Percentiles rank a stretch among this genome's conserved stretches.
These are phyloP conservation scores for Kentomonas sorsogonicus DNA, from an alignment of 208 protist species.

Conservation along the genomic window DNA sequence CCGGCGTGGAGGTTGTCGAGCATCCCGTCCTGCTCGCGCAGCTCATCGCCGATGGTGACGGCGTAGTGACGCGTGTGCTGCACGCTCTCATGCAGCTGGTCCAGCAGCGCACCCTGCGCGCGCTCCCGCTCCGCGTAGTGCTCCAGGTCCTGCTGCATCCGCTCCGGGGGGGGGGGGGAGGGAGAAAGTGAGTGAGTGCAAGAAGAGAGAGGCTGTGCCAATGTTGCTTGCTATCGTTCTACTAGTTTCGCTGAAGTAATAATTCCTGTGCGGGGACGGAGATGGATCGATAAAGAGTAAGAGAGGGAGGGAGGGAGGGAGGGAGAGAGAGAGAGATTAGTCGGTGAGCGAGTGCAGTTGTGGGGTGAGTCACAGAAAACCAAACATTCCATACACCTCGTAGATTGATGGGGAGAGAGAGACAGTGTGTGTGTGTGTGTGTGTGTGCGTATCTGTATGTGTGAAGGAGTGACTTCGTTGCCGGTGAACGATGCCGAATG, in stretches of 20 bases:
- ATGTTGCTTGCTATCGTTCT: not conserved
- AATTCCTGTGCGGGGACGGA: not conserved
- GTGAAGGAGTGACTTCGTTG: slow-evolving; percentile 4
- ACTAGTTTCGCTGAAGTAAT: not conserved
- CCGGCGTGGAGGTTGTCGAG: slow-evolving; percentile 54
- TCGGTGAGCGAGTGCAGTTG: not conserved
- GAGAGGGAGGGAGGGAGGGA: not conserved
- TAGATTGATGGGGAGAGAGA: slow-evolving; percentile 17
- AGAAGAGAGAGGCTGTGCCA: no score
- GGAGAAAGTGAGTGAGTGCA: not conserved
- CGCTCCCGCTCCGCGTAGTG: slow-evolving; percentile 23
- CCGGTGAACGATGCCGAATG: not conserved
- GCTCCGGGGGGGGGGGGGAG: not conserved
- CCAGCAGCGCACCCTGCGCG: slow-evolving; percentile 71
- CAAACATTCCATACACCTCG: not conserved
- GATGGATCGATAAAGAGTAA: slow-evolving; percentile 9
- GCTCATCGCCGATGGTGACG: slow-evolving; percentile 61
- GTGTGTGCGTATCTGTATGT: not conserved
- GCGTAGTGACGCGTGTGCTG: slow-evolving; percentile 81
- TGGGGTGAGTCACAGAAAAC: slow-evolving; percentile 11
- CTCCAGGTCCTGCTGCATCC: not conserved
- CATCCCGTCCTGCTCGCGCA: slow-evolving; percentile 72
- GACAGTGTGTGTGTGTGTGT: not conserved
- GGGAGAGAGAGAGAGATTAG: not conserved
- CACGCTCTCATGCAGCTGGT: slow-evolving; percentile 78